phyloP scores from a whole-genome alignment of 1,284 basidiomycete species.

The Trichosporon inkin region DNA sequence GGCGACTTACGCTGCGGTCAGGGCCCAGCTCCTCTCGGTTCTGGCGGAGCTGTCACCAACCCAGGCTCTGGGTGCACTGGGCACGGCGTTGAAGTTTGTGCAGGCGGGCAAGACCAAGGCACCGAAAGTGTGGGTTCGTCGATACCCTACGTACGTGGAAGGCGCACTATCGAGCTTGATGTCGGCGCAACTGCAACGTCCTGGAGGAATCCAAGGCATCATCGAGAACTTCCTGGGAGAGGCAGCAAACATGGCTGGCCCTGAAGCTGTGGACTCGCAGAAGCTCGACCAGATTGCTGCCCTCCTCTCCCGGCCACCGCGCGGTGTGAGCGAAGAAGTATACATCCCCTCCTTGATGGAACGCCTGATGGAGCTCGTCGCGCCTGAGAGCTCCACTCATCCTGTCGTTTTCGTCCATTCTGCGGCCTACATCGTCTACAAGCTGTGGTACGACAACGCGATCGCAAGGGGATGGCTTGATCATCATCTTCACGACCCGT shows the following conservation, averaged over 20 bases:
- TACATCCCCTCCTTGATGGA: constrained; percentile 33
- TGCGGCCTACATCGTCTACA: constrained; percentile 32
- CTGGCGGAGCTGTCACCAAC: constrained; percentile 28
- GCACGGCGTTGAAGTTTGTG: constrained; percentile 28
- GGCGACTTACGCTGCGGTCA: constrained; percentile 18
- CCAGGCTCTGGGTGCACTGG: constrained; percentile 31
- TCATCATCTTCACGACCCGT: constrained; percentile 50
- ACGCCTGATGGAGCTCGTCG: constrained; percentile 28
- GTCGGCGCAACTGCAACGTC: constrained; percentile 31
- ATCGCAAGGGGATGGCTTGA: constrained; percentile 46
- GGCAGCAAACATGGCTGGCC: constrained; percentile 22
- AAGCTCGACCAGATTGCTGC: constrained; percentile 40
- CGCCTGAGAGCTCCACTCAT: constrained; percentile 20
- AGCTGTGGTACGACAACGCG: constrained; percentile 27
- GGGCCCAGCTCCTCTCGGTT: constrained; percentile 19
- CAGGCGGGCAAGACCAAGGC: constrained; percentile 13
- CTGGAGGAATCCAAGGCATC: constrained; percentile 37
- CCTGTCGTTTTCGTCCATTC: constrained; percentile 33
- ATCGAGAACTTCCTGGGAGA: constrained; percentile 44
- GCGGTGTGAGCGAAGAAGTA: constrained; percentile 24
- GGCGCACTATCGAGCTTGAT: constrained; percentile 30
- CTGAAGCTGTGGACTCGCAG: constrained; percentile 31
- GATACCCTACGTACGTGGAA: constrained; percentile 37
- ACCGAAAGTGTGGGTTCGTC: constrained; percentile 28
- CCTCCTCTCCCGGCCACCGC: constrained; percentile 33